phyloP scores from a whole-genome alignment of 2,329 filamentous ascomycete species.

The Pseudocercospora musae region DNA sequence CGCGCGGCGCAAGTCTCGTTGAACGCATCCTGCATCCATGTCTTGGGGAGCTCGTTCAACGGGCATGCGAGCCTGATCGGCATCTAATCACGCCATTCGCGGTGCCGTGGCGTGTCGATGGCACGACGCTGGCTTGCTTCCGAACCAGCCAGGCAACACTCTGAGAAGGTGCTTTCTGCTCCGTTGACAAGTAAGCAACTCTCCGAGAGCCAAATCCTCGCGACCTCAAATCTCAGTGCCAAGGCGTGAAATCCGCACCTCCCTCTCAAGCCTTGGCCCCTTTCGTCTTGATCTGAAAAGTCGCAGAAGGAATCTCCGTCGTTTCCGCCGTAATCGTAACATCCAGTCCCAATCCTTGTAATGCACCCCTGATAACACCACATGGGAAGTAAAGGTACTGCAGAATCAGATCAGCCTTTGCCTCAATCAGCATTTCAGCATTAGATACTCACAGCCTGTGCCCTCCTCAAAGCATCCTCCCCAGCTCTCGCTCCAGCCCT shows the following conservation, averaged over 20 bases:
- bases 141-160: not conserved
- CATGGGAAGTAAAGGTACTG: conserved; percentile 97
- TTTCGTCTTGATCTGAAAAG: conserved; percentile 92
- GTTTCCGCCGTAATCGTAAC: conserved; percentile 91
- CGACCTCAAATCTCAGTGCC: not conserved
- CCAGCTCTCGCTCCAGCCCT: conserved; percentile 31
- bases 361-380: conserved; percentile 84
- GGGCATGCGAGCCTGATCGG: not conserved
- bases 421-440: not conserved
- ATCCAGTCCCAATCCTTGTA: conserved; percentile 86
- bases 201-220: not conserved
- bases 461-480: conserved; percentile 58
- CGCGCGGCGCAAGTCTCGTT: not conserved
- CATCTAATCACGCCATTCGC: not conserved
- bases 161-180: not conserved
- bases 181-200: not conserved
- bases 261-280: conserved; percentile 58
- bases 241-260: not conserved
- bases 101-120: not conserved
- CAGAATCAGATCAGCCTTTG: not conserved
- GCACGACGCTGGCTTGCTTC: not conserved
- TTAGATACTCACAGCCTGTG: conserved; percentile 66
- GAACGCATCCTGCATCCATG: not conserved
- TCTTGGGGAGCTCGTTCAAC: not conserved
- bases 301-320: conserved; percentile 78